phyloP scores from a whole-genome alignment of 2,329 filamentous ascomycete genomes.

The Penicillium sp. region DNA sequence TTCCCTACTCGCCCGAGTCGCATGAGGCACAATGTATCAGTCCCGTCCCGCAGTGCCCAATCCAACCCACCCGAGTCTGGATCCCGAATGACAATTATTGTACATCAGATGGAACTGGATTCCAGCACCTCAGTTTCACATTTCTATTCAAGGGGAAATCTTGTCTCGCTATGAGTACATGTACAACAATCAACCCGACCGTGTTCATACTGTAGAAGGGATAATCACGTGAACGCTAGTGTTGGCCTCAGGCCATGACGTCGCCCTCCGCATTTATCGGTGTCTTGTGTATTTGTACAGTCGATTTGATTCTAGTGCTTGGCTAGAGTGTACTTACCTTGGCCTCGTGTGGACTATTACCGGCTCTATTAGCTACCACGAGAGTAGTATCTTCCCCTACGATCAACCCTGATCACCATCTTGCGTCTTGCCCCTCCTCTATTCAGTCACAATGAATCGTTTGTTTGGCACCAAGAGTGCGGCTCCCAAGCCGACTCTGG shows the following conservation, averaged over 20 bases:
- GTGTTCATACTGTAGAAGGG: neutral
- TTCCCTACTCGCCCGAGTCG: slow-evolving; percentile 13
- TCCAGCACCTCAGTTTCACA: neutral
- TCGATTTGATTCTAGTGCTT: neutral
- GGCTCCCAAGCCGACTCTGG: slow-evolving; percentile 83
- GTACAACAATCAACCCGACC: neutral
- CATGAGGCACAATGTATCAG: slow-evolving; percentile 8
- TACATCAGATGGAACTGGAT: neutral
- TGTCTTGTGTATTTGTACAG: slow-evolving; percentile 2
- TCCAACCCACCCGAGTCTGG: neutral
- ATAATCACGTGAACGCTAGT: neutral
- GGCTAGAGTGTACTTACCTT: neutral
- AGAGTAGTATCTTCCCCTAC: neutral
- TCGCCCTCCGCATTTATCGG: slow-evolving; percentile 15
- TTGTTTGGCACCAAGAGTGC: slow-evolving; percentile 86
- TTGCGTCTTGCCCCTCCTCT: neutral
- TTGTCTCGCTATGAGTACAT: neutral
- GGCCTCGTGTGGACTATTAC: neutral
- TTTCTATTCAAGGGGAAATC: neutral
- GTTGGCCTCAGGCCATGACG: slow-evolving; percentile 13
- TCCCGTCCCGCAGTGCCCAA: slow-evolving; percentile 21
- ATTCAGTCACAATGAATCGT: slow-evolving; percentile 69
- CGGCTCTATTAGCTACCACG: neutral
- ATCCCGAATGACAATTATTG: neutral
- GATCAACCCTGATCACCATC: neutral